A percentile compares a stretch with the other conserved stretches of the same genome.
phyloP scores from a whole-genome alignment of 108 stramenopile genomes.

The Conticribra guillardii region DNA sequence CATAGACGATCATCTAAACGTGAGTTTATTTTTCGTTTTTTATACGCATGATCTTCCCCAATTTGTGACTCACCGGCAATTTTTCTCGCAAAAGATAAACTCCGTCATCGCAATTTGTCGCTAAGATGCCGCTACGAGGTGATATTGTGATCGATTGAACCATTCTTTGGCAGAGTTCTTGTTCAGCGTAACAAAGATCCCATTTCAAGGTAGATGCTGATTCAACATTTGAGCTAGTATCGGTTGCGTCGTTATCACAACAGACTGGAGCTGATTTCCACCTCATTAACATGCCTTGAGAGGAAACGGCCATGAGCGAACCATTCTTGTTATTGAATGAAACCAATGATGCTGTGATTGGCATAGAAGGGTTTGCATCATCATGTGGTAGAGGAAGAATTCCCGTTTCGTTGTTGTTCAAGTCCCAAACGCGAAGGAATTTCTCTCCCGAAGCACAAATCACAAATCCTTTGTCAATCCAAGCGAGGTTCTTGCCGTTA shows the following conservation, averaged over 20 bases:
- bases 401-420: constrained; percentile 1
- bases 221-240: background rate
- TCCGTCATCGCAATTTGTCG: background rate
- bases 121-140: background rate
- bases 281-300: background rate
- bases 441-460: background rate
- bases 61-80: no score
- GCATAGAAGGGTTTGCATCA: background rate
- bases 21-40: no score
- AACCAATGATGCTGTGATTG: background rate
- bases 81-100: background rate
- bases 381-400: background rate
- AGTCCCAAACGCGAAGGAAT: background rate
- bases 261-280: background rate
- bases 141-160: background rate
- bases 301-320: background rate
- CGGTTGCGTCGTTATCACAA: no score
- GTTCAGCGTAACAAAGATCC: constrained; percentile 4
- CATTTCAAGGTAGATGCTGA: background rate
- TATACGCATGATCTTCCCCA: no score
- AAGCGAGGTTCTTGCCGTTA: background rate
- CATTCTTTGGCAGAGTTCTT: background rate
- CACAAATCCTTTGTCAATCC: constrained; percentile 4
- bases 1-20: no score
- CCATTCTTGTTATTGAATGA: constrained; percentile 1